Conservation (phyloP, 768 basidiomycete species). For the Coprinopsis sp. region DNA sequence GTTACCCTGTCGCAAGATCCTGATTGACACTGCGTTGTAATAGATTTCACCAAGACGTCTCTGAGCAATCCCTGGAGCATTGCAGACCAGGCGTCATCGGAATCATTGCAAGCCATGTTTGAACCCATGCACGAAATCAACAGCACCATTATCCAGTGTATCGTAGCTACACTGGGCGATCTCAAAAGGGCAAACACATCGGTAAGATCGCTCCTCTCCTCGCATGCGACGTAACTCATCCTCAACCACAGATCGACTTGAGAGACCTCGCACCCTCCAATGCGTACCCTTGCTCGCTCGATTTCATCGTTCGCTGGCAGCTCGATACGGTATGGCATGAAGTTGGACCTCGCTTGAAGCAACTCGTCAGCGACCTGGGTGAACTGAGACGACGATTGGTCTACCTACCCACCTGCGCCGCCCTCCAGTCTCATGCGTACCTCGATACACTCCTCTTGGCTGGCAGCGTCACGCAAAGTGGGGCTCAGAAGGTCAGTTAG, state of each 20-base stretch:
- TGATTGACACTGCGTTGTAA: no score
- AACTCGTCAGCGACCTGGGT: conserved; percentile 86
- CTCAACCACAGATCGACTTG: conserved; percentile 69
- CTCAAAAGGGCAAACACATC: conserved; percentile 80
- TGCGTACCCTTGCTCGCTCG: conserved; percentile 92
- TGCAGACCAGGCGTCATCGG: conserved; percentile 90
- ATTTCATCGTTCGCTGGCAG: conserved; percentile 80
- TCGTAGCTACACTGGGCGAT: conserved; percentile 85
- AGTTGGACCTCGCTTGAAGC: conserved; percentile 87
- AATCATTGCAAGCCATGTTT: conserved; percentile 79
- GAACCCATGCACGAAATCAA: conserved; percentile 91
- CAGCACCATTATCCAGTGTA: conserved; percentile 87
- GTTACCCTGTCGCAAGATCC: not conserved
- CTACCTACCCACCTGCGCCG: conserved; percentile 85
- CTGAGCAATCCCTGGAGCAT: conserved; percentile 75
- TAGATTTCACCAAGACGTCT: conserved; percentile 91
- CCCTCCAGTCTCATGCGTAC: conserved; percentile 86
- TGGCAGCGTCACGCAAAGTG: conserved; percentile 43
- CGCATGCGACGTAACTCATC: not conserved
- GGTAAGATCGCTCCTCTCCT: conserved; percentile 29
- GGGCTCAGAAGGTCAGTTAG: no score
- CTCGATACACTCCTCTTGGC: conserved; percentile 82
- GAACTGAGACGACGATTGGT: conserved; percentile 77
- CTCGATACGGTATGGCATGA: conserved; percentile 96
- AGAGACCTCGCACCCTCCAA: conserved; percentile 92